Conservation (phyloP, 176 grass and related monocot genomes). For the maize (Zea mays) region DNA sequence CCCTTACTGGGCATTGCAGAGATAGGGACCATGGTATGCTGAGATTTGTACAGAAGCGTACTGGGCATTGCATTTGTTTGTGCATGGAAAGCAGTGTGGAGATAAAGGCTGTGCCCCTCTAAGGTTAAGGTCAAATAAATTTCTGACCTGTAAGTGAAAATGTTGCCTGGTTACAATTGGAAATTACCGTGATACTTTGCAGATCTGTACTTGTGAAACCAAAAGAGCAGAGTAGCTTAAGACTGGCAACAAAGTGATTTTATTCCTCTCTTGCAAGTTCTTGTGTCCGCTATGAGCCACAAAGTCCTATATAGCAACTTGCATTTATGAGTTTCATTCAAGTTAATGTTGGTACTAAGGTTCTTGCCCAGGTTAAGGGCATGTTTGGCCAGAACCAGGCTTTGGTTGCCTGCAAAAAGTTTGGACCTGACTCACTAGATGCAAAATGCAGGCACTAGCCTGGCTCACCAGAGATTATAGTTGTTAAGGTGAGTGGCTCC, state of each 20-base stretch:
- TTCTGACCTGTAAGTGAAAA: neutral
- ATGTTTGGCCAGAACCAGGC: too few species aligned
- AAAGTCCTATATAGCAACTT: neutral
- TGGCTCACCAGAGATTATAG: too few species aligned
- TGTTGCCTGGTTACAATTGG: neutral
- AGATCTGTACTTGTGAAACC: slow-evolving; percentile 1
- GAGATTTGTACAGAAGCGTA: slow-evolving; percentile 24
- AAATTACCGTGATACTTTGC: neutral
- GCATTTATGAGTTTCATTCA: neutral
- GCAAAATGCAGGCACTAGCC: too few species aligned
- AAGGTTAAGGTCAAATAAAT: neutral
- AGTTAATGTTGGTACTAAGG: neutral
- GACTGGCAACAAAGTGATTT: neutral
- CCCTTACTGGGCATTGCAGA: neutral
- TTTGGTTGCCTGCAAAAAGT: too few species aligned
- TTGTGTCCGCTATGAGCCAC: neutral
- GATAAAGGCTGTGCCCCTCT: neutral
- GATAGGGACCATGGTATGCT: neutral
- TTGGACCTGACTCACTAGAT: too few species aligned
- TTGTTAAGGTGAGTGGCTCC: too few species aligned
- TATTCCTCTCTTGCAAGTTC: neutral
- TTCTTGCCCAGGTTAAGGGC: neutral
- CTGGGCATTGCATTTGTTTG: neutral
- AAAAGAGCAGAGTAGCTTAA: neutral
- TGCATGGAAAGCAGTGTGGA: slow-evolving; percentile 8